Base-by-base conservation (phyloP, 2,329 filamentous ascomycete species). In the Phyllosticta citriasiana region DNA sequence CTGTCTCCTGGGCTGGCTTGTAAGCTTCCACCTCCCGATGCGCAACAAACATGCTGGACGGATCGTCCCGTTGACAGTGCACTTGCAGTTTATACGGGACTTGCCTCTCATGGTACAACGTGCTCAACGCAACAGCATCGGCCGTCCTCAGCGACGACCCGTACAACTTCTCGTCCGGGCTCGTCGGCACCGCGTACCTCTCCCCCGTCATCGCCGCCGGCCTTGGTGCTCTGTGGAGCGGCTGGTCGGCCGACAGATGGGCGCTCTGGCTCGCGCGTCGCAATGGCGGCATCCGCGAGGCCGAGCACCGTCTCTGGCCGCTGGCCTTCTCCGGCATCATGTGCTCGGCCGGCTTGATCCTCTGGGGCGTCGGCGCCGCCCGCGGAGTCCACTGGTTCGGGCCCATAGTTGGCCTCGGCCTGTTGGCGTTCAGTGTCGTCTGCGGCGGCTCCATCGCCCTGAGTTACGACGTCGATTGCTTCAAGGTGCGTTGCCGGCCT, bases 351-450 rank as follows among this genome's bases (percentile, higher is more conserved):
- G 75, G 73, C 0, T 68, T 80, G 4, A 74, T 81, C 50, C 68
- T 81, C 1, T 82, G 79, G 78, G 80, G 80, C 30, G 75, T 81
- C 0, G 80, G 80, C 4, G 78, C 79, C 1, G 77, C 77, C 51
- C 74, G 79, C 47, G 64, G 72, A 2, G 65, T 81, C 12, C 79
- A 80, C 54, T 79, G 77, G 76, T 73, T 81, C 50, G 80, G 79
- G 1, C 68, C 79, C 3, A 69, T 82, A 2, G 74, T 80, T 27
- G 78, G 76, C 1, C 79, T 80, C 74, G 77, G 76, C n/a, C 68
- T 79, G 25, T 75, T 81, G 26, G 77, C 74, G 1, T 65, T 72
- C 57, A 74, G 74, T 16, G 79, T 76, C 55, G 72, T 73, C 2
- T 69, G 80, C 51, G 78, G 77, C 1, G 65, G 78, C 6, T 75